These are phyloP conservation scores for Camillea tinctor DNA, from an alignment of 2,329 filamentous ascomycete genomes.

Conservation along the genomic window DNA sequence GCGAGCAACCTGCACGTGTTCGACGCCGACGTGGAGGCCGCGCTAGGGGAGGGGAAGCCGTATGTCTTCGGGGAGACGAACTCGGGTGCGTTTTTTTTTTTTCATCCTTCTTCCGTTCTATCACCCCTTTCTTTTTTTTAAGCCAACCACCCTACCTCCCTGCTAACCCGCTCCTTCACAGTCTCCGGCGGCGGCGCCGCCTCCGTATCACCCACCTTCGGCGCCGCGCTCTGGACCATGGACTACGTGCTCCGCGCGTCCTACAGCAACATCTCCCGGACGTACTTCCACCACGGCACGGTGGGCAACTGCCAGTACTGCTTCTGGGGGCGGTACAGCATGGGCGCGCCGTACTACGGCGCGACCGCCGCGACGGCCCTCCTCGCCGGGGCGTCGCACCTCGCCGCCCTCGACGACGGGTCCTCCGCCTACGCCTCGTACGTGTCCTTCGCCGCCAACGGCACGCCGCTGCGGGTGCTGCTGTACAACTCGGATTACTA, in stretches of 20 bases:
- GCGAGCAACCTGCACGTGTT: conserved; percentile 39
- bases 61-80: conserved; percentile 52
- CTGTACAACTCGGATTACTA: conserved; percentile 48
- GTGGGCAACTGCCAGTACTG: conserved; percentile 46
- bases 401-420: conserved; percentile 47
- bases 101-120: background rate
- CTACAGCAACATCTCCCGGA: conserved; percentile 37
- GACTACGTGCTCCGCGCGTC: conserved; percentile 42
- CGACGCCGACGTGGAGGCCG: conserved; percentile 40
- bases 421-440: conserved; percentile 44
- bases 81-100: conserved; percentile 35
- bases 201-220: conserved; percentile 44
- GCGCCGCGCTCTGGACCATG: conserved; percentile 50
- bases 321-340: conserved; percentile 40
- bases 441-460: conserved; percentile 40
- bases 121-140: conserved; percentile 22
- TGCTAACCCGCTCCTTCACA: conserved; percentile 7
- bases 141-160: background rate
- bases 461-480: conserved; percentile 38
- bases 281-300: conserved; percentile 53
- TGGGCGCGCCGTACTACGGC: conserved; percentile 52
- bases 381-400: conserved; percentile 41
- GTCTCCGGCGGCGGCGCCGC: conserved; percentile 40
- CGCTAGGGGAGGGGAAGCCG: conserved; percentile 38
- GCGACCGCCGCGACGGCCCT: conserved; percentile 48